Percentiles rank a stretch among this genome's conserved stretches.
Evolutionary conservation across 257 asterid genomes (phyloP).

Genomic region (Nicotiana knightiana): DNA sequence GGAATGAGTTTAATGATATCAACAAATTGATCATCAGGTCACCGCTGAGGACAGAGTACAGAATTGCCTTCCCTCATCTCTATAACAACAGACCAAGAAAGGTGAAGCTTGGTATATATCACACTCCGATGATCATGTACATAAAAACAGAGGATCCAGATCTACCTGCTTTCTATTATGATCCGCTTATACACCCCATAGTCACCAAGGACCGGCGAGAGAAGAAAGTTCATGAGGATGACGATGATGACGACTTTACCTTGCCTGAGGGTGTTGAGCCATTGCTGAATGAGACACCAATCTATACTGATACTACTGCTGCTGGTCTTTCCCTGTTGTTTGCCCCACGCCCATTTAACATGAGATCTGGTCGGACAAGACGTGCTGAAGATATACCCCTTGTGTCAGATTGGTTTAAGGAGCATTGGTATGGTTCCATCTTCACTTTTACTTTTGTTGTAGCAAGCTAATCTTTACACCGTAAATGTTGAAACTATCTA

Average conservation of each 20-base stretch:
- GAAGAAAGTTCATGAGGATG: constrained; percentile 65
- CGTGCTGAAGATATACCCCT: constrained; percentile 99
- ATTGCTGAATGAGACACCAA: constrained; percentile 52
- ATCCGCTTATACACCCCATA: constrained; percentile 93
- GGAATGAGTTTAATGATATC: constrained; percentile 98
- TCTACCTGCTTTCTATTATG: constrained; percentile 93
- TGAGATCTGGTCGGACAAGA: constrained; percentile 98
- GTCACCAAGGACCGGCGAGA: constrained; percentile 77
- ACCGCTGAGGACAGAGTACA: constrained; percentile 96
- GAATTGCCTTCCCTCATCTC: constrained; percentile 94
- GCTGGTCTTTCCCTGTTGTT: constrained; percentile 91
- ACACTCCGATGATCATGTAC: constrained; percentile 96
- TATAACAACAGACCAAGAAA: constrained; percentile 94
- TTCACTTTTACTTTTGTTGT: background rate
- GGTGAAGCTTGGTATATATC: constrained; percentile 83
- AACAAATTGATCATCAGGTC: constrained; percentile 95
- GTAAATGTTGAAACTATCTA: background rate
- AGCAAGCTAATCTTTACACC: background rate
- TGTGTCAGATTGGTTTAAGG: constrained; percentile 98
- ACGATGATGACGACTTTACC: constrained; percentile 76
- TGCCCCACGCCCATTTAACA: constrained; percentile 97
- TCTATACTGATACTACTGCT: constrained; percentile 94
- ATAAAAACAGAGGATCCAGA: constrained; percentile 99
- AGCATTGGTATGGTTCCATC: constrained; percentile 68
- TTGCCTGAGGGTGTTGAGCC: constrained; percentile 92